Percentiles rank a stretch among this genome's conserved stretches.
phyloP scores from a whole-genome alignment of 2,329 filamentous ascomycete genomes.

The Fusarium albosuccineum region DNA sequence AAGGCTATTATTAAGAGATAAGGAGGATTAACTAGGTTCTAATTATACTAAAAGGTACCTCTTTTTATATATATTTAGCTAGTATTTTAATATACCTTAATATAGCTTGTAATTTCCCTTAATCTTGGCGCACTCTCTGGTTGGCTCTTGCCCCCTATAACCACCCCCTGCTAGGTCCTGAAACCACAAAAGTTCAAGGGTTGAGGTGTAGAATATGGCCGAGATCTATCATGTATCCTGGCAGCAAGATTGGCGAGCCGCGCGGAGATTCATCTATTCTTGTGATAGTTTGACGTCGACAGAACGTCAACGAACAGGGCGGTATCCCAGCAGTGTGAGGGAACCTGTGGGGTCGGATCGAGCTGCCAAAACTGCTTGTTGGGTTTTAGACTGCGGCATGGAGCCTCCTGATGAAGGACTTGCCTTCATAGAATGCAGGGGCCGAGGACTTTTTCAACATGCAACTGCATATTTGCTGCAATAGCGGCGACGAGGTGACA shows the following conservation, averaged over 20 bases:
- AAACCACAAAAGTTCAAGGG: too few relatives aligned
- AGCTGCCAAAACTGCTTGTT: not conserved
- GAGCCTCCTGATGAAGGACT: not conserved
- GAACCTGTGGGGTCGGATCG: conserved; percentile 10
- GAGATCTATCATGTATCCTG: conserved; percentile 20
- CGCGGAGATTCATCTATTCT: conserved; percentile 11
- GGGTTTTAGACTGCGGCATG: not conserved
- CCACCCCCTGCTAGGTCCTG: too few relatives aligned
- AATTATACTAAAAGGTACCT: too few relatives aligned
- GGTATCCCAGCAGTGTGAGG: conserved; percentile 4
- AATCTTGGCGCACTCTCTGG: too few relatives aligned
- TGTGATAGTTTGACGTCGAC: not conserved
- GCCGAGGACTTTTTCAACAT: not conserved
- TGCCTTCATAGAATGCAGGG: conserved; percentile 3
- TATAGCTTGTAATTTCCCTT: too few relatives aligned
- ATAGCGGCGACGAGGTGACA: not conserved
- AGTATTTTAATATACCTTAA: too few relatives aligned
- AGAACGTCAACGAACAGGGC: conserved; percentile 1
- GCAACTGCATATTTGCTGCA: conserved; percentile 3
- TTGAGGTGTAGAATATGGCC: not conserved
- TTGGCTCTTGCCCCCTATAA: too few relatives aligned
- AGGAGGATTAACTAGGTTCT: too few relatives aligned
- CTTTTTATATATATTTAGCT: too few relatives aligned
- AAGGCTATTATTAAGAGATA: too few relatives aligned
- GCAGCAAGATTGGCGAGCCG: conserved; percentile 36